Conservation (phyloP, 1,284 basidiomycete genomes). For the Puccinia hordei region DNA sequence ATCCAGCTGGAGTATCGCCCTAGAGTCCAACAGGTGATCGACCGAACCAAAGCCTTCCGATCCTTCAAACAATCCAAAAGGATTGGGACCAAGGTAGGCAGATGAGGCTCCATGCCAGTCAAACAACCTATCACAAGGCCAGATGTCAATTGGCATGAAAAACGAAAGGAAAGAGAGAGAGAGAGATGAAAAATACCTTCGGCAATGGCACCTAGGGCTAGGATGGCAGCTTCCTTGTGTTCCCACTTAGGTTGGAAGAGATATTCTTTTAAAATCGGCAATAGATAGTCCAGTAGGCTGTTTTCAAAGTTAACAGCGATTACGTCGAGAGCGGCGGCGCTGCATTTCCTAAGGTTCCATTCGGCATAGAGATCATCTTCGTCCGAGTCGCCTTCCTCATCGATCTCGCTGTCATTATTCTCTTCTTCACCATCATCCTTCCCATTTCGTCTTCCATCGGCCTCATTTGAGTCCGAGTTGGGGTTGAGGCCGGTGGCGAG, state of each 20-base stretch:
- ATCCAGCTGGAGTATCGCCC: slow-evolving; percentile 99
- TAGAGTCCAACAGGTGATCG: slow-evolving; percentile 98
- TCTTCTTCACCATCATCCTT: slow-evolving; percentile 66
- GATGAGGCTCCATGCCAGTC: slow-evolving; percentile 88
- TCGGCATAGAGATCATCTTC: slow-evolving; percentile 96
- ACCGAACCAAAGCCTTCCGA: slow-evolving; percentile 91
- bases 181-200: slow-evolving; percentile 68
- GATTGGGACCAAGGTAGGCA: slow-evolving; percentile 88
- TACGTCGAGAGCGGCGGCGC: slow-evolving; percentile 94
- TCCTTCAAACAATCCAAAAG: slow-evolving; percentile 86
- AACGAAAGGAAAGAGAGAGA: neutral
- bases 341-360: slow-evolving; percentile 98
- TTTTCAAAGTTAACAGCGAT: slow-evolving; percentile 87
- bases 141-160: neutral
- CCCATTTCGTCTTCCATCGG: slow-evolving; percentile 38
- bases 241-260: slow-evolving; percentile 93
- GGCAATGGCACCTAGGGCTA: slow-evolving; percentile 95
- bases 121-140: slow-evolving; percentile 81
- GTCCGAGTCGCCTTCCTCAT: slow-evolving; percentile 85
- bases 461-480: slow-evolving; percentile 22
- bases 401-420: slow-evolving; percentile 75
- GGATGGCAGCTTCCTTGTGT: slow-evolving; percentile 89
- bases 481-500: neutral
- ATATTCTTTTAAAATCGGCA: slow-evolving; percentile 88
- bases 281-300: slow-evolving; percentile 81